A percentile compares a stretch with the other conserved stretches of the same genome.
phyloP scores from a whole-genome alignment of 805 yeast species.

The Barnettozyma sucrosica region DNA sequence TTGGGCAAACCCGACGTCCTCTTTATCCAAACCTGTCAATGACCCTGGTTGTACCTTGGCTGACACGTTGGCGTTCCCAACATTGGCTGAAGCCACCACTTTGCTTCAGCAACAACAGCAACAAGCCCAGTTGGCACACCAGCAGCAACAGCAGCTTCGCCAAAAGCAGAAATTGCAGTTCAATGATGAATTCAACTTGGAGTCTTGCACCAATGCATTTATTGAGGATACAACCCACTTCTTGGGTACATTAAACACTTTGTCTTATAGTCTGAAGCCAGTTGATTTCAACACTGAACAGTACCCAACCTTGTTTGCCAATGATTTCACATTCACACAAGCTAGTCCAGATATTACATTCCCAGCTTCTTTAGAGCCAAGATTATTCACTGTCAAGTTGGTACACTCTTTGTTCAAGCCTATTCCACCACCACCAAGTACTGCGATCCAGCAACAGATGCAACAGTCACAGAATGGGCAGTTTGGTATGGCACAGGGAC shows the following conservation, averaged over 20 bases:
- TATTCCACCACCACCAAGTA: slow-evolving; percentile 6
- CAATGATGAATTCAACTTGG: slow-evolving; percentile 31
- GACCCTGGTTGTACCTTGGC: slow-evolving; percentile 32
- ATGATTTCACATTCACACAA: slow-evolving; percentile 19
- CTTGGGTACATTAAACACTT: slow-evolving; percentile 32
- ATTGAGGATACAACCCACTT: slow-evolving; percentile 42
- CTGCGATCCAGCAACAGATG: slow-evolving; percentile 8
- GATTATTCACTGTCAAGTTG: slow-evolving; percentile 29
- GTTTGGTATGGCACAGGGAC: slow-evolving; percentile 17
- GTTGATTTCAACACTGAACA: slow-evolving; percentile 21
- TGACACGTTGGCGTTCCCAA: slow-evolving; percentile 52
- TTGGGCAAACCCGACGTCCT: slow-evolving; percentile 45
- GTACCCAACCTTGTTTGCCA: slow-evolving; percentile 46
- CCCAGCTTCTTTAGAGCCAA: slow-evolving; percentile 17
- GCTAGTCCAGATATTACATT: not conserved
- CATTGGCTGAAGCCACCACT: slow-evolving; percentile 41
- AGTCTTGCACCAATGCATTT: slow-evolving; percentile 40
- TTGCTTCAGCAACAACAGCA: slow-evolving; percentile 30
- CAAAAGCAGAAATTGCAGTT: slow-evolving; percentile 26
- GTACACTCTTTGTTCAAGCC: slow-evolving; percentile 34
- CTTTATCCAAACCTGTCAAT: slow-evolving; percentile 23
- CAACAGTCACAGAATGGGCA: slow-evolving; percentile 20
- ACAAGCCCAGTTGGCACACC: slow-evolving; percentile 24
- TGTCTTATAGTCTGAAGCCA: slow-evolving; percentile 35
- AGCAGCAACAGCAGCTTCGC: slow-evolving; percentile 23